Evolutionary conservation across 2,329 filamentous ascomycete species (phyloP).

Genomic region (Ophiocordyceps camponoti-leonardi): DNA sequence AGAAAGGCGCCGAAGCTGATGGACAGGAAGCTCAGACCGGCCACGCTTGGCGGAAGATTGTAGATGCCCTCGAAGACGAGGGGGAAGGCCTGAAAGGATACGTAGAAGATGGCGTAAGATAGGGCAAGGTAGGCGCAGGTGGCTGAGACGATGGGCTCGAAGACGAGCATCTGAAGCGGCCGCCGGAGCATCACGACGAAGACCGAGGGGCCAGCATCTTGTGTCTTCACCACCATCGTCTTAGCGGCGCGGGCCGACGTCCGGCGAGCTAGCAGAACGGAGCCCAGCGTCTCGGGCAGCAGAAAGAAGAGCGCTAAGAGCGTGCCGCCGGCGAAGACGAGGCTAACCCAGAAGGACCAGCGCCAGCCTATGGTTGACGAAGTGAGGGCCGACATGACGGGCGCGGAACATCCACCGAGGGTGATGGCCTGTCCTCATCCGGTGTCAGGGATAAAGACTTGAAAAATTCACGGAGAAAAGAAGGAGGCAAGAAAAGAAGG

Average conservation of each 20-base stretch:
- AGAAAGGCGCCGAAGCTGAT: constrained; percentile 47
- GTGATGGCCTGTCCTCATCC: constrained; percentile 31
- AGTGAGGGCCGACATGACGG: constrained; percentile 47
- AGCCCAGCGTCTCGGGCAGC: constrained; percentile 42
- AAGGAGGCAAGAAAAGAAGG: not conserved
- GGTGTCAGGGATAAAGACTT: not conserved
- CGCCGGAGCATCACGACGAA: constrained; percentile 53
- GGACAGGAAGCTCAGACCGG: constrained; percentile 51
- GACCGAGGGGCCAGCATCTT: constrained; percentile 39
- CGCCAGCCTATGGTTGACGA: constrained; percentile 43
- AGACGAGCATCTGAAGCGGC: constrained; percentile 54
- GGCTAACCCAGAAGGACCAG: constrained; percentile 53
- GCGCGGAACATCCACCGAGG: constrained; percentile 48
- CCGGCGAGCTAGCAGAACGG: constrained; percentile 36
- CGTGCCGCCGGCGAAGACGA: constrained; percentile 49
- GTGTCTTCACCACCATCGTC: constrained; percentile 14
- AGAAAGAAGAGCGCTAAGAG: constrained; percentile 43
- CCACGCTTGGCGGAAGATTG: constrained; percentile 42
- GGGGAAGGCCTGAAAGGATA: constrained; percentile 63
- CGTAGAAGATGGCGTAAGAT: constrained; percentile 48
- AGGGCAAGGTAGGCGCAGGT: constrained; percentile 55
- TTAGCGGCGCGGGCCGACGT: not conserved
- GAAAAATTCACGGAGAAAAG: not conserved
- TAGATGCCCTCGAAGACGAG: constrained; percentile 51
- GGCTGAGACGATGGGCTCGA: constrained; percentile 57